A percentile compares a stretch with the other conserved stretches of the same genome.
Evolutionary conservation across 192 early-diverging fungal genomes (phyloP).

Genomic region (Paraglomus occultum): DNA sequence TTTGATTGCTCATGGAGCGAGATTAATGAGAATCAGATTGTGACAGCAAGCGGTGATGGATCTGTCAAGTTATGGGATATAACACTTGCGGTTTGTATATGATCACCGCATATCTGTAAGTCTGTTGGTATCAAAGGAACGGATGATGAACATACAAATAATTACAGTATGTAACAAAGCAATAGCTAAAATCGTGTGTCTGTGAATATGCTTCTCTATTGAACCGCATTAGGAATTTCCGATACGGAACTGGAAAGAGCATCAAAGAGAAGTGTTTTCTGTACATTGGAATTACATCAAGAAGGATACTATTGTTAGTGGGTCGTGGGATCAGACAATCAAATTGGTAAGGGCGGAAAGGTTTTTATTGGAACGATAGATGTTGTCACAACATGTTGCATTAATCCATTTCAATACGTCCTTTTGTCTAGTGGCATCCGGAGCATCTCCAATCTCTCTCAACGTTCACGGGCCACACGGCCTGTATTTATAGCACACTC

Average conservation of each 20-base stretch:
- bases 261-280: slow-evolving; percentile 89
- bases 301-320: slow-evolving; percentile 86
- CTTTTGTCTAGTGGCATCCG: slow-evolving; percentile 76
- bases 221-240: slow-evolving; percentile 69
- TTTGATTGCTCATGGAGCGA: slow-evolving; percentile 97
- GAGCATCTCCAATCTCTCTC: slow-evolving; percentile 68
- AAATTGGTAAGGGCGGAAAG: slow-evolving; percentile 70
- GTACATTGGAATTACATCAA: slow-evolving; percentile 92
- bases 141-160: too few relatives aligned
- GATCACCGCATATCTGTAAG: not conserved
- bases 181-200: not conserved
- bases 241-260: slow-evolving; percentile 89
- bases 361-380: not conserved
- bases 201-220: slow-evolving; percentile 8
- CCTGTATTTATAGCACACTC: slow-evolving; percentile 87
- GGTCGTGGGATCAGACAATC: slow-evolving; percentile 94
- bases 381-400: not conserved
- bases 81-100: slow-evolving; percentile 65
- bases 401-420: not conserved
- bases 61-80: slow-evolving; percentile 94
- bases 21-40: slow-evolving; percentile 90
- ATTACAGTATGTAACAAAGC: not conserved
- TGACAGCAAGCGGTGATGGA: slow-evolving; percentile 91
- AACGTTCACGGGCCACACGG: slow-evolving; percentile 87
- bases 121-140: not conserved